Conservation (phyloP, 371 early-diverging fungal species). For the Mucor sp. region DNA sequence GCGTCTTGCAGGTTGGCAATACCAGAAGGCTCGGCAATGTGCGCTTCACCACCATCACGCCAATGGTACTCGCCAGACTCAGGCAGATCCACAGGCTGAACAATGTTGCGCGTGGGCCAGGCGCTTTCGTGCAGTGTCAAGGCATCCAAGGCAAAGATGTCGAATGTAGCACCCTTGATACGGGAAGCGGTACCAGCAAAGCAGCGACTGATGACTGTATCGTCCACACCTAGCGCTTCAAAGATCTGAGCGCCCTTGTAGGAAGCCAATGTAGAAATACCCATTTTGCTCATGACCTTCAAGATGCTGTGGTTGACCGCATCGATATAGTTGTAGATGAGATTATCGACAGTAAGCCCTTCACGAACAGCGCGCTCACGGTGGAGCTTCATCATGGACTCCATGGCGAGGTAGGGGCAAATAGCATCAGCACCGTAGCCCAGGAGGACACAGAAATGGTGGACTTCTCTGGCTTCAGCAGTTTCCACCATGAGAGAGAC, state of each 20-base stretch:
- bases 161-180: constrained; percentile 90
- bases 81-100: constrained; percentile 67
- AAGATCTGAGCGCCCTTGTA: constrained; percentile 99
- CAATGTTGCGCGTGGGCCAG: constrained; percentile 72
- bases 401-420: constrained; percentile 91
- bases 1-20: constrained; percentile 94
- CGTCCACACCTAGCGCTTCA: constrained; percentile 93
- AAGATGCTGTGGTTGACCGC: constrained; percentile 90
- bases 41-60: constrained; percentile 91
- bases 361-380: constrained; percentile 77
- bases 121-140: constrained; percentile 85
- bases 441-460: constrained; percentile 94
- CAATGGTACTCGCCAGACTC: constrained; percentile 97
- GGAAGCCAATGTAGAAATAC: constrained; percentile 95
- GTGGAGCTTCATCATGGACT: constrained; percentile 84
- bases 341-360: constrained; percentile 45
- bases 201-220: constrained; percentile 84
- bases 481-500: constrained; percentile 91
- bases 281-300: constrained; percentile 99
- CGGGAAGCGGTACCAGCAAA: constrained; percentile 96
- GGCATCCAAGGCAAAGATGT: constrained; percentile 89
- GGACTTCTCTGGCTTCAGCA: constrained; percentile 95
- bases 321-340: constrained; percentile 81
- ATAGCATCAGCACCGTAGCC: constrained; percentile 98
- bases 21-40: constrained; percentile 87